Conservation (phyloP, 805 yeast species). For the Candida loeiensis region DNA sequence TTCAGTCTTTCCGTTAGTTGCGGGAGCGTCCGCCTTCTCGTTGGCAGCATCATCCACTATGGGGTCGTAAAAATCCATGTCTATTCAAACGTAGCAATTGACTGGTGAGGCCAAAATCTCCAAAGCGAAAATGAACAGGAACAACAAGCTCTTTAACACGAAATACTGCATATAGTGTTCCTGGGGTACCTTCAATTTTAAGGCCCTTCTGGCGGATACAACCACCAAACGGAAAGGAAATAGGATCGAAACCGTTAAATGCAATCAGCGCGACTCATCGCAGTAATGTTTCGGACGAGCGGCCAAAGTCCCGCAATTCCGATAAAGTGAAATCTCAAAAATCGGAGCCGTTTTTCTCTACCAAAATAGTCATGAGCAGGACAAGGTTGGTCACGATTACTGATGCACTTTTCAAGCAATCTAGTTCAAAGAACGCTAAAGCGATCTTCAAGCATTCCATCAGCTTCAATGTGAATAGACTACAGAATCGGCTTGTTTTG, state of each 20-base stretch:
- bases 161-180: too few species aligned
- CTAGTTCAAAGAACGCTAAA: constrained; percentile 3
- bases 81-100: neutral
- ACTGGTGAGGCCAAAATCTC: neutral
- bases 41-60: constrained; percentile 15
- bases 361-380: neutral
- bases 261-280: too few species aligned
- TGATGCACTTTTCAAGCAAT: constrained; percentile 22
- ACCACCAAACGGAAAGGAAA: too few species aligned
- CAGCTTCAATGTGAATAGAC: constrained; percentile 21
- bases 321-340: too few species aligned
- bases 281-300: too few species aligned
- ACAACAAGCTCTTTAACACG: too few species aligned
- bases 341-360: neutral
- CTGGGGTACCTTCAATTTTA: too few species aligned
- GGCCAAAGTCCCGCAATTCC: too few species aligned
- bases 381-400: constrained; percentile 16
- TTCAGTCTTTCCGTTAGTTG: constrained; percentile 47
- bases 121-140: neutral
- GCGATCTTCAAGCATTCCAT: constrained; percentile 27
- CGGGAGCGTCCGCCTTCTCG: constrained; percentile 9
- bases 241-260: too few species aligned
- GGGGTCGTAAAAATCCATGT: constrained; percentile 36
- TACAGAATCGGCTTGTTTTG: constrained; percentile 29
- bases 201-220: too few species aligned